These are phyloP conservation scores for Malus hybrid DNA, from an alignment of 331 rosid genomes.

Conservation along the genomic window DNA sequence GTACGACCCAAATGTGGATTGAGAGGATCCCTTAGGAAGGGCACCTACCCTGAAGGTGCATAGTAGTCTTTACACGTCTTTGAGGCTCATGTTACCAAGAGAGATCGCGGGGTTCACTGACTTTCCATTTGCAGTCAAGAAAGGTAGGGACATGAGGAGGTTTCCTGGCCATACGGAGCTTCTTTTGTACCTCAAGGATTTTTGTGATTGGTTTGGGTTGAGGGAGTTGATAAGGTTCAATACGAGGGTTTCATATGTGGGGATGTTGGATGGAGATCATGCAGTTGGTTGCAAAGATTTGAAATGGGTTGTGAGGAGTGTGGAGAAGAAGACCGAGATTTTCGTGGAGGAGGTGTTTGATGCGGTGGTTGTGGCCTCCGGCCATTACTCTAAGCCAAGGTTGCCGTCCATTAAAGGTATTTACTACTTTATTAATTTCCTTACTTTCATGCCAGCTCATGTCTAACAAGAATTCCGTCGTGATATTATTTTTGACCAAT, in stretches of 20 bases:
- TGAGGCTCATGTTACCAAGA: constrained; percentile 64
- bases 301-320: constrained; percentile 70
- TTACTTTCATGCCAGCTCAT: neutral
- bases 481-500: too few relatives aligned
- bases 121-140: constrained; percentile 64
- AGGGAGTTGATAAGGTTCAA: constrained; percentile 68
- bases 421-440: neutral
- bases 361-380: constrained; percentile 83
- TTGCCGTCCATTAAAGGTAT: constrained; percentile 70
- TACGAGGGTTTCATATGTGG: constrained; percentile 26
- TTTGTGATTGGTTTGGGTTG: constrained; percentile 58
- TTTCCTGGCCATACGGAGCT: constrained; percentile 77
- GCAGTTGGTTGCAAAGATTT: constrained; percentile 32
- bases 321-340: constrained; percentile 22
- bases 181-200: constrained; percentile 55
- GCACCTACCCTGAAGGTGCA: constrained; percentile 36
- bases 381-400: constrained; percentile 82
- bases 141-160: constrained; percentile 73
- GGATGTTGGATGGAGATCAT: constrained; percentile 42
- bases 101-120: constrained; percentile 87
- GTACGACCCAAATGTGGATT: constrained; percentile 8
- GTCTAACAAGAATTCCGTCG: too few relatives aligned
- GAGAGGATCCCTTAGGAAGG: constrained; percentile 59
- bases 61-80: constrained; percentile 60
- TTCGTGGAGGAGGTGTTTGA: constrained; percentile 55